These are phyloP conservation scores for Irpex lacteus DNA, from an alignment of 1,284 basidiomycete genomes.

Conservation along the genomic window DNA sequence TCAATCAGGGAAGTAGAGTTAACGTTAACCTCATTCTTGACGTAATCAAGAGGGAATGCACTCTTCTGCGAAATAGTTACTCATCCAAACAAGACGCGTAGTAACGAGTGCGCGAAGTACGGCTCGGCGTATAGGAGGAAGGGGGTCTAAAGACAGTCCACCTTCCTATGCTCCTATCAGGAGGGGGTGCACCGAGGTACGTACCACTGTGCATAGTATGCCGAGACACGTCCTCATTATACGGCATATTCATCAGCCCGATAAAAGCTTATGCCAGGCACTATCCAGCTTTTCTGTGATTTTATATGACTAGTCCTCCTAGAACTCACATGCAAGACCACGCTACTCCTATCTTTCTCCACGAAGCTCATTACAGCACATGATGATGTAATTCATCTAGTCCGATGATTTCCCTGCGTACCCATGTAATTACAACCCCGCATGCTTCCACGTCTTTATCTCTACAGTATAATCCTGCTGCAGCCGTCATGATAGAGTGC, in stretches of 20 bases:
- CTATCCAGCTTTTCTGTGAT: not conserved
- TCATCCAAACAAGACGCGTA: constrained; percentile 66
- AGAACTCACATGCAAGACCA: not conserved
- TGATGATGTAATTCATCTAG: too few relatives aligned
- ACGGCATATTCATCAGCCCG: not conserved
- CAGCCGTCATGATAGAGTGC: too few relatives aligned
- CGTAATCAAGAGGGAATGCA: constrained; percentile 23
- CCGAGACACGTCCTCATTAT: not conserved
- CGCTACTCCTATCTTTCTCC: not conserved
- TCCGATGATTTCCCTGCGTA: too few relatives aligned
- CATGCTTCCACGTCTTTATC: too few relatives aligned
- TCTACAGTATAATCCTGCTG: too few relatives aligned
- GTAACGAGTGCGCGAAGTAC: constrained; percentile 68
- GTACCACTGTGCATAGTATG: not conserved
- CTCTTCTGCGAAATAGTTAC: constrained; percentile 51
- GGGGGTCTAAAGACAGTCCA: constrained; percentile 12
- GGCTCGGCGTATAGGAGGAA: constrained; percentile 61
- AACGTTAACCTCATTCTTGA: constrained; percentile 4
- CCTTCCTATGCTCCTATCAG: not conserved
- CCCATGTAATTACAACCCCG: too few relatives aligned
- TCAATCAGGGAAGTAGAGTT: not conserved
- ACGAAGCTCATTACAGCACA: not conserved
- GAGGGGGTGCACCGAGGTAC: not conserved
- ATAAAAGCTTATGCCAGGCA: not conserved
- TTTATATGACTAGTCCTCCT: not conserved